Evolutionary conservation across 768 basidiomycete genomes (phyloP).

Genomic region (Mycena sanguinolenta): DNA sequence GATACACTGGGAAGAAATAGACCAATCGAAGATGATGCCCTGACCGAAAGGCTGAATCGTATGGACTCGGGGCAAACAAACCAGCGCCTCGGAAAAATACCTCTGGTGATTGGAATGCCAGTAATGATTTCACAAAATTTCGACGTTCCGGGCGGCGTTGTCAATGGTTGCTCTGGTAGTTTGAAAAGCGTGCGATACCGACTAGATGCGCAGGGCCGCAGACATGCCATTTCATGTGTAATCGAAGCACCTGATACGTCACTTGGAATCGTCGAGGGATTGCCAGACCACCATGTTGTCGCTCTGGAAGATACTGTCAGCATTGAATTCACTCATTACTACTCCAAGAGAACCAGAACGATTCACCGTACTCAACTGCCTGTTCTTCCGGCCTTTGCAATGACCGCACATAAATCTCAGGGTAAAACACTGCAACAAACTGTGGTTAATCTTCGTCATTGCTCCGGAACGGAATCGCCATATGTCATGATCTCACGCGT

Average conservation of each 20-base stretch:
- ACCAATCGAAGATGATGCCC: not conserved
- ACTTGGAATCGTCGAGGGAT: conserved; percentile 22
- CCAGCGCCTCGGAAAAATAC: conserved; percentile 35
- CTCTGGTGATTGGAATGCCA: conserved; percentile 50
- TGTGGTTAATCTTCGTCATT: conserved; percentile 38
- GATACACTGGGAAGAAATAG: not conserved
- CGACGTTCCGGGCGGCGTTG: conserved; percentile 41
- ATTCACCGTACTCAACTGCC: conserved; percentile 42
- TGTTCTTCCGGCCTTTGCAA: conserved; percentile 43
- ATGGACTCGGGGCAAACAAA: conserved; percentile 33
- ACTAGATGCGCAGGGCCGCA: conserved; percentile 28
- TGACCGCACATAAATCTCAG: conserved; percentile 47
- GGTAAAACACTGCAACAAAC: conserved; percentile 39
- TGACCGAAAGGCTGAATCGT: not conserved
- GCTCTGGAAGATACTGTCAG: conserved; percentile 35
- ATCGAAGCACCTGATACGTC: conserved; percentile 30
- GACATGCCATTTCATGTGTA: conserved; percentile 38
- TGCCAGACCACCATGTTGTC: conserved; percentile 31
- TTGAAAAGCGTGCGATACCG: conserved; percentile 34
- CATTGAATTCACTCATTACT: conserved; percentile 6
- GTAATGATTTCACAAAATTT: conserved; percentile 46
- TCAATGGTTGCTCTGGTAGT: conserved; percentile 42
- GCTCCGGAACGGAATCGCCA: conserved; percentile 36
- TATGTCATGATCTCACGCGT: conserved; percentile 49
- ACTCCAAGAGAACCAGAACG: not conserved